Percentiles rank a stretch among this genome's conserved stretches.
Evolutionary conservation across 176 grass and related monocot species (phyloP).

Genomic region (Aegilops sharonensis): DNA sequence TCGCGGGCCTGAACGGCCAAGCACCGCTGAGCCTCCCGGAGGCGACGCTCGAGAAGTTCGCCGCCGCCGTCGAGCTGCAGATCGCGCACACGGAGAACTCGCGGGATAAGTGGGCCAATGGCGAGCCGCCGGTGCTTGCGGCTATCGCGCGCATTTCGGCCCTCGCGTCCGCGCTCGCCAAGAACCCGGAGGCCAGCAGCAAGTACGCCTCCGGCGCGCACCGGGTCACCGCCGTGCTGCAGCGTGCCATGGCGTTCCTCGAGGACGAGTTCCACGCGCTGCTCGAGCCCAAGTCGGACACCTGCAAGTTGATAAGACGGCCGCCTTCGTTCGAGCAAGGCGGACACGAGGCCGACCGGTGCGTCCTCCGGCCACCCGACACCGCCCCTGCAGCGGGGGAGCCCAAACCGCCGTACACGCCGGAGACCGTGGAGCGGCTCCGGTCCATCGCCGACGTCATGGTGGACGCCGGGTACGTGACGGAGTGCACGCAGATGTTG

Average conservation of each 20-base stretch:
- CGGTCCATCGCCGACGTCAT: slow-evolving; percentile 52
- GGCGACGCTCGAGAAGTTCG: slow-evolving; percentile 46
- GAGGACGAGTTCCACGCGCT: slow-evolving; percentile 73
- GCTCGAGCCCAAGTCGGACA: slow-evolving; percentile 36
- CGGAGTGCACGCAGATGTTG: slow-evolving; percentile 82
- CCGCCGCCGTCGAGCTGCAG: slow-evolving; percentile 49
- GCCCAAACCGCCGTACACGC: slow-evolving; percentile 14
- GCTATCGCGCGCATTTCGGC: slow-evolving; percentile 43
- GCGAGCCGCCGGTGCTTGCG: slow-evolving; percentile 46
- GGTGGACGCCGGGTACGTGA: slow-evolving; percentile 63
- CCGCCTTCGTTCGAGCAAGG: slow-evolving; percentile 37
- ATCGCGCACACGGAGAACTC: slow-evolving; percentile 30
- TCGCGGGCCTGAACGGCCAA: slow-evolving; percentile 9
- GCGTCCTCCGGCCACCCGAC: slow-evolving; percentile 25
- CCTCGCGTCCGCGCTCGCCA: slow-evolving; percentile 37
- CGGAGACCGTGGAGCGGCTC: slow-evolving; percentile 53
- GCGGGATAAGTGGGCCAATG: slow-evolving; percentile 45
- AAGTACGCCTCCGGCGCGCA: slow-evolving; percentile 36
- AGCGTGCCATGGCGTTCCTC: slow-evolving; percentile 85
- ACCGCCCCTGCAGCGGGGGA: neutral
- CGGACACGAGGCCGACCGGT: slow-evolving; percentile 50
- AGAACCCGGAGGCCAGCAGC: slow-evolving; percentile 10
- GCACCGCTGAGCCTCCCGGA: slow-evolving; percentile 23
- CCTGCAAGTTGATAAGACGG: slow-evolving; percentile 18
- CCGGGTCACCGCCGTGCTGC: slow-evolving; percentile 51